These are phyloP conservation scores for Geosmithia putterillii DNA, from an alignment of 2,329 filamentous ascomycete genomes.

Conservation along the genomic window DNA sequence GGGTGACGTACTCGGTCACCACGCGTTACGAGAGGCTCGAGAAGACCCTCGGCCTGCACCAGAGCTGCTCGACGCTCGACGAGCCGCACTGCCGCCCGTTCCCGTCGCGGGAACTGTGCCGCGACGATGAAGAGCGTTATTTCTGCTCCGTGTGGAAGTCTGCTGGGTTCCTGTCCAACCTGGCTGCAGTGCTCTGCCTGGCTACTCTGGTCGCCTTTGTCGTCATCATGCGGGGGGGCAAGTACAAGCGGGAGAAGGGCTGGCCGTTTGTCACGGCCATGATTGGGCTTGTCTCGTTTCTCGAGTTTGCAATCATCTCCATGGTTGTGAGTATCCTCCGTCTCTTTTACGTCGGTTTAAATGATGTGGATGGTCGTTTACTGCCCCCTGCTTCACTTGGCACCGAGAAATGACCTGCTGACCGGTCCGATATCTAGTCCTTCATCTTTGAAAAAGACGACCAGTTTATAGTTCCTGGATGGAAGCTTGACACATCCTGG, in stretches of 20 bases:
- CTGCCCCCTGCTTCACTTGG: too few relatives aligned
- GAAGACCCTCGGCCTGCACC: slow-evolving; percentile 66
- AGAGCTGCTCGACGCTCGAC: slow-evolving; percentile 61
- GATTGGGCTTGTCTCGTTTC: slow-evolving; percentile 50
- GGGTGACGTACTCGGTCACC: slow-evolving; percentile 53
- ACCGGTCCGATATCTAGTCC: slow-evolving; percentile 41
- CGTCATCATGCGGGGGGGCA: slow-evolving; percentile 66
- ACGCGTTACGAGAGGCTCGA: slow-evolving; percentile 32
- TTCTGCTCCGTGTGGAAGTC: slow-evolving; percentile 92
- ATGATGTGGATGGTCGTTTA: neutral
- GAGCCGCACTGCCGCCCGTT: slow-evolving; percentile 42
- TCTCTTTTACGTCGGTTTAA: slow-evolving; percentile 12
- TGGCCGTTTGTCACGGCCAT: slow-evolving; percentile 67
- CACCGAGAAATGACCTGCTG: too few relatives aligned
- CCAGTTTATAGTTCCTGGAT: slow-evolving; percentile 69
- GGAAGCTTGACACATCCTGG: slow-evolving; percentile 71
- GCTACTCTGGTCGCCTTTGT: slow-evolving; percentile 69
- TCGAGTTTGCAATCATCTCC: slow-evolving; percentile 66
- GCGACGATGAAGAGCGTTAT: slow-evolving; percentile 36
- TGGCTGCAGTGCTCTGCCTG: slow-evolving; percentile 71
- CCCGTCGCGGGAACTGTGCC: slow-evolving; percentile 19
- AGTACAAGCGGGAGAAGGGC: slow-evolving; percentile 65
- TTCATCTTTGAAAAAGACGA: slow-evolving; percentile 76
- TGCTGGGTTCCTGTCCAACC: slow-evolving; percentile 77
- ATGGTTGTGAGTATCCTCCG: slow-evolving; percentile 54